Evolutionary conservation across 2,329 filamentous ascomycete species (phyloP).

Genomic region (Botrytis medusae): DNA sequence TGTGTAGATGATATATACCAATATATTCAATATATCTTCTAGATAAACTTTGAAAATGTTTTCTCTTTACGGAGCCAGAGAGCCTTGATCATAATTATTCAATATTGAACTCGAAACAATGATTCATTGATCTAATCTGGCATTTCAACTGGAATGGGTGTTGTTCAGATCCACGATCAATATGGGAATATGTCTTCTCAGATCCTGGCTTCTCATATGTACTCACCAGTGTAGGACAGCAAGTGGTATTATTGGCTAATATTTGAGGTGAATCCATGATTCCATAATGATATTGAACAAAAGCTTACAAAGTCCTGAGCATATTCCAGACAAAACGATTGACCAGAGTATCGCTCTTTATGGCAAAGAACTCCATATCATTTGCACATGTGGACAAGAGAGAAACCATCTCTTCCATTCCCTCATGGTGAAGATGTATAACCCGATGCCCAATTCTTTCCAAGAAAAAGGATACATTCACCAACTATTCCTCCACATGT

Average conservation of each 20-base stretch:
- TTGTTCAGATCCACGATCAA: neutral
- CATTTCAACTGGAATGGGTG: neutral
- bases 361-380: neutral
- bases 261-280: neutral
- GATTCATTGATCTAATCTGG: neutral
- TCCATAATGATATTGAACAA: neutral
- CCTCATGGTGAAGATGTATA: neutral
- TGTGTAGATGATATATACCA: neutral
- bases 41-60: no score
- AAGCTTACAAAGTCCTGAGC: neutral
- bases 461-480: neutral
- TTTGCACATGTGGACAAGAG: no score
- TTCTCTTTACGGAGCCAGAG: neutral
- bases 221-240: fast-evolving
- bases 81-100: fast-evolving
- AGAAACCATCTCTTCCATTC: neutral
- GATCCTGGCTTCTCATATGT: neutral
- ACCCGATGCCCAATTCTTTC: neutral
- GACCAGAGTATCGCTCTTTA: neutral
- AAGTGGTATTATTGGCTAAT: no score
- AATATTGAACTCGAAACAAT: neutral
- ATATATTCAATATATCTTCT: no score
- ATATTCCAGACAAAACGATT: neutral
- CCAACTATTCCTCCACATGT: neutral
- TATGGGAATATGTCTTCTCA: neutral